phyloP scores from a whole-genome alignment of 257 asterid species.

The Solanum sejunctum region DNA sequence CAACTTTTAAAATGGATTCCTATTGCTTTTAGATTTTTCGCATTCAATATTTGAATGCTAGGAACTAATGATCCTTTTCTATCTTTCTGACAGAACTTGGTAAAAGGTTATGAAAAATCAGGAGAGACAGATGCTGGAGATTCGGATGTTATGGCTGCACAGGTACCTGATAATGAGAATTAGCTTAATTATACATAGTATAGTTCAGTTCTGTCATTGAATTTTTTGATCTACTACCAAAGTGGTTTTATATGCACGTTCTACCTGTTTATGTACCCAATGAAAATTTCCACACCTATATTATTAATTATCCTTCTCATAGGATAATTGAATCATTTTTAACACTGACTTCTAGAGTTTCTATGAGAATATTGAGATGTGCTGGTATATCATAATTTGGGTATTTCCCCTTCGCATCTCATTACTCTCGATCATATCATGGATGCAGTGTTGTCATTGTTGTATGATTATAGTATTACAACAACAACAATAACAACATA shows the following conservation, averaged over 20 bases:
- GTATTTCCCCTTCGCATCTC: neutral
- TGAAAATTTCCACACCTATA: neutral
- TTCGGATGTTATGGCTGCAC: slow-evolving; percentile 48
- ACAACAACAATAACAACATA: neutral
- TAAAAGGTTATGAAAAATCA: slow-evolving; percentile 36
- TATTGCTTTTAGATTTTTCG: neutral
- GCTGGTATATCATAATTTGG: neutral
- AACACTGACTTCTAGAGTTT: neutral
- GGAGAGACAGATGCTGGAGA: slow-evolving; percentile 42
- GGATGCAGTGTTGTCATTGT: neutral
- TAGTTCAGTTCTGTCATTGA: neutral
- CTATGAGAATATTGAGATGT: neutral
- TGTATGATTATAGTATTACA: neutral
- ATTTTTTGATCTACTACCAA: neutral
- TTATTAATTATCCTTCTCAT: neutral
- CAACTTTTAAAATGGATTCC: neutral
- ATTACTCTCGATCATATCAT: neutral
- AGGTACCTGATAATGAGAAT: slow-evolving; percentile 18
- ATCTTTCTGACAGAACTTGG: slow-evolving; percentile 26
- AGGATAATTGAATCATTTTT: neutral
- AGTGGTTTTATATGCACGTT: neutral
- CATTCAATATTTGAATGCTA: neutral
- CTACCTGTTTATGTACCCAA: neutral
- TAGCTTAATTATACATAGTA: neutral
- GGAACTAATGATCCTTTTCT: neutral